Conservation (phyloP, 2,329 filamentous ascomycete genomes). For the Aspergillus sp. region DNA sequence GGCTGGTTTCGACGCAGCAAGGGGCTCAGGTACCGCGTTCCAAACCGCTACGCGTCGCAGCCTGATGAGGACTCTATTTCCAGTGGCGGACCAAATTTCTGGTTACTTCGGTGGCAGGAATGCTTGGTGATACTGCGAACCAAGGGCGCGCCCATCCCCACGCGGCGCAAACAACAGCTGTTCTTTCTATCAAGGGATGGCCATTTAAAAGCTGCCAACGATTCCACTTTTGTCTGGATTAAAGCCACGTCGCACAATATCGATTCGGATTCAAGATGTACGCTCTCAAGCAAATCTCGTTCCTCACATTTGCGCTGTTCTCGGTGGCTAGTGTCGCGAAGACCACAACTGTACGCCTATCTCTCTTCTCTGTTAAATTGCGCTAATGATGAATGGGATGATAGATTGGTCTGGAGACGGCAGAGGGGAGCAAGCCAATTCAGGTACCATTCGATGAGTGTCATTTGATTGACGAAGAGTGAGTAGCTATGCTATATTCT, state of each 20-base stretch:
- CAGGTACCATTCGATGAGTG: constrained; percentile 10
- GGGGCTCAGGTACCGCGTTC: not conserved
- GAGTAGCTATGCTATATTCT: not conserved
- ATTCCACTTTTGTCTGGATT: too few species aligned
- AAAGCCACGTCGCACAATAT: not conserved
- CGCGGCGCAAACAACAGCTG: not conserved
- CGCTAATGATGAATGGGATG: not conserved
- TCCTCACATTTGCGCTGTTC: not conserved
- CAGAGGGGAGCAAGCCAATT: constrained; percentile 5
- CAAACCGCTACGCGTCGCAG: not conserved
- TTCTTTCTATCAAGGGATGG: not conserved
- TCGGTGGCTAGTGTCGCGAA: not conserved
- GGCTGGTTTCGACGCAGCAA: not conserved
- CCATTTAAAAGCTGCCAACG: not conserved
- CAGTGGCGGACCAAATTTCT: too few species aligned
- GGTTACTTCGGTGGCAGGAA: not conserved
- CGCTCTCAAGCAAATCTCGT: not conserved
- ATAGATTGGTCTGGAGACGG: constrained; percentile 17
- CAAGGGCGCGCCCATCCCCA: not conserved
- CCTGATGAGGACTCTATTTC: not conserved
- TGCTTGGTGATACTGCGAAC: not conserved
- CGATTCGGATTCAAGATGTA: not conserved
- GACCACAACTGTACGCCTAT: not conserved
- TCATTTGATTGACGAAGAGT: constrained; percentile 10
- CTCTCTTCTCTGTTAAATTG: too few species aligned